These are phyloP conservation scores for Erythrophleum ivorense DNA, from an alignment of 331 rosid genomes.

Conservation along the genomic window DNA sequence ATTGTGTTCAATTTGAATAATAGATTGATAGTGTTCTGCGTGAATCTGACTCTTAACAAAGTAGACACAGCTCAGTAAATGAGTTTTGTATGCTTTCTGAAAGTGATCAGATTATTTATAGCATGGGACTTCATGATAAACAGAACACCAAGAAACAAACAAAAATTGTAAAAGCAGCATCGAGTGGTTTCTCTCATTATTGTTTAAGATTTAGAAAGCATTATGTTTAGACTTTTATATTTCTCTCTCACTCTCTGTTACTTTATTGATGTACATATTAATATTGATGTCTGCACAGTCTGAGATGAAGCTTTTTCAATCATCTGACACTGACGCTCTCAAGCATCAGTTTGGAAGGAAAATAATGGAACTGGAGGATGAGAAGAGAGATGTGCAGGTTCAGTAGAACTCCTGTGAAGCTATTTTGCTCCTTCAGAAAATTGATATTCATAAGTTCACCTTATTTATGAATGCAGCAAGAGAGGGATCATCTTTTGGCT, in stretches of 20 bases:
- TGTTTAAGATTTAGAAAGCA: constrained; percentile 6
- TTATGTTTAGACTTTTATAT: background rate
- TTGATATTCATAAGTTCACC: constrained; percentile 39
- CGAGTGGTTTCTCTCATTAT: constrained; percentile 1
- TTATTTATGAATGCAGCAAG: constrained; percentile 66
- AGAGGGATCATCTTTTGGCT: constrained; percentile 89
- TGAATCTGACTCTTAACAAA: background rate
- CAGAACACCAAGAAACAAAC: constrained; percentile 8
- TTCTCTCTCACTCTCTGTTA: background rate
- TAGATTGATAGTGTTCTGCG: background rate
- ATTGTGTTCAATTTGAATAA: background rate
- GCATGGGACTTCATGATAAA: background rate
- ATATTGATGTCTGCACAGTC: constrained; percentile 56
- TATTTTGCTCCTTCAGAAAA: constrained; percentile 33
- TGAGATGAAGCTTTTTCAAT: constrained; percentile 94
- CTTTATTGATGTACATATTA: constrained; percentile 31
- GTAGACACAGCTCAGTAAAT: background rate
- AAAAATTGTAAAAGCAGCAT: constrained; percentile 27
- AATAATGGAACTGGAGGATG: constrained; percentile 91
- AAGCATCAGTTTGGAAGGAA: constrained; percentile 98
- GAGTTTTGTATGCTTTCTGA: background rate
- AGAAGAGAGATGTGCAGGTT: constrained; percentile 94
- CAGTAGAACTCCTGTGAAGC: constrained; percentile 36
- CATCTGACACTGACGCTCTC: constrained; percentile 73
- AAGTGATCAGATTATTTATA: constrained; percentile 17